Evolutionary conservation across 176 grass and related monocot species (phyloP), one percentile per base, ranked within the genome.

Genomic region (Areca catechu): DNA sequence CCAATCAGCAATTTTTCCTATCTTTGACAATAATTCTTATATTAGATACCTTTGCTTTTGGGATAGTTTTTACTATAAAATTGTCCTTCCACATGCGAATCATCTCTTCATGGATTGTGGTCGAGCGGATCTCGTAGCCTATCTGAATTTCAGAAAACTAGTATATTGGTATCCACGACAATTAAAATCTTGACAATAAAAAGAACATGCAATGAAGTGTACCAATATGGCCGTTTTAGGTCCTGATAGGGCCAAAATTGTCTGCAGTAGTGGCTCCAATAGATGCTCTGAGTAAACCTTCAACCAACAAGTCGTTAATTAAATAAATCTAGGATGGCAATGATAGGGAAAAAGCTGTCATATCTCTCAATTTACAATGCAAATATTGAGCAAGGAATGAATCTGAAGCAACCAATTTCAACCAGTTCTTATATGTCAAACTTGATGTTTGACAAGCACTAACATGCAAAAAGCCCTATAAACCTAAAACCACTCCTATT

Each of bases 221-320:
- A 91, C 92, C 74, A 96, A 20, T 50, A 85, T 71, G 67, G 70
- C 79, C n/a, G 91, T 90, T 69, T 74, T 90, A 6, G 91, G 91
- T 50, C 91, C 80, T 71, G 86, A 96, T 75, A 96, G 74, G 60
- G 83, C 91, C 79, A 84, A 82, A 43, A 88, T 88, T 62, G 83
- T 91, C 76, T 91, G 67, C 62, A 91, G 20, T 43, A 91, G 55
- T 68, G 86, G 92, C 24, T 91, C 77, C 58, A 91, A 61, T 37
- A 91, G 65, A 82, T 85, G 77, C 68, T 97, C 86, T 51, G 80
- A 66, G 77, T 91, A 97, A 75, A 97, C 86, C 92, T 97, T 85
- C 1, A 80, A 60, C 49, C 16, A 56, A 30, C 15, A 54, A 55
- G 34, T 43, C 2, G 3, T 43, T 43, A 43, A 10, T 43, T 43